phyloP scores from a whole-genome alignment of 108 stramenopile genomes.

The Cyclotella choctawhatcheeana region DNA sequence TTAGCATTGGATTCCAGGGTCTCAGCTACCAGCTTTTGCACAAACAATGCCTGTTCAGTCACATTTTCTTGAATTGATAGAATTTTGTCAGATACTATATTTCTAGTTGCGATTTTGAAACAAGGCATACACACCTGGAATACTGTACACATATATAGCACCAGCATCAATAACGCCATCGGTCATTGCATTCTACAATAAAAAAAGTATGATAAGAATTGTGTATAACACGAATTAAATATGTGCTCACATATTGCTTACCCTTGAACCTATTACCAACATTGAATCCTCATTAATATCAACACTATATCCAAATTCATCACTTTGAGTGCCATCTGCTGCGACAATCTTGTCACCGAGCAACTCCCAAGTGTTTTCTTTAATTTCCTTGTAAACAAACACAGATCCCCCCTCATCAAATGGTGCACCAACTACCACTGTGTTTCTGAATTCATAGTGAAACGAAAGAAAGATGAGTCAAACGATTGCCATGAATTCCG shows the following conservation, averaged over 20 bases:
- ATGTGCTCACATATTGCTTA: no score
- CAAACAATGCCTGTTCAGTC: background rate
- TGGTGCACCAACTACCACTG: constrained; percentile 22
- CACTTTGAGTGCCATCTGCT: background rate
- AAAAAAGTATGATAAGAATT: no score
- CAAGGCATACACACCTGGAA: background rate
- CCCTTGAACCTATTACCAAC: constrained; percentile 2
- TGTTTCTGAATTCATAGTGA: background rate
- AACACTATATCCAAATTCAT: constrained; percentile 24
- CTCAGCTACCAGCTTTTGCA: background rate
- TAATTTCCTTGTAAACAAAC: constrained; percentile 17
- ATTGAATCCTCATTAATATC: constrained; percentile 14
- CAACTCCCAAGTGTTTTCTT: constrained; percentile 1
- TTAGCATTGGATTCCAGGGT: background rate
- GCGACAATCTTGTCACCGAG: background rate
- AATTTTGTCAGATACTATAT: background rate
- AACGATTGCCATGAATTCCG: background rate
- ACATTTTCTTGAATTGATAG: background rate
- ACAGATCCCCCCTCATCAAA: constrained; percentile 19
- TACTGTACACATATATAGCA: background rate
- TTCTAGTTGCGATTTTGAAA: no score
- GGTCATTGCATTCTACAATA: background rate
- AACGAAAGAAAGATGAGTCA: background rate
- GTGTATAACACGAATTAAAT: no score
- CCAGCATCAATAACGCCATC: background rate